phyloP scores from a whole-genome alignment of 148 eudicot species.

The Spergularia marina region DNA sequence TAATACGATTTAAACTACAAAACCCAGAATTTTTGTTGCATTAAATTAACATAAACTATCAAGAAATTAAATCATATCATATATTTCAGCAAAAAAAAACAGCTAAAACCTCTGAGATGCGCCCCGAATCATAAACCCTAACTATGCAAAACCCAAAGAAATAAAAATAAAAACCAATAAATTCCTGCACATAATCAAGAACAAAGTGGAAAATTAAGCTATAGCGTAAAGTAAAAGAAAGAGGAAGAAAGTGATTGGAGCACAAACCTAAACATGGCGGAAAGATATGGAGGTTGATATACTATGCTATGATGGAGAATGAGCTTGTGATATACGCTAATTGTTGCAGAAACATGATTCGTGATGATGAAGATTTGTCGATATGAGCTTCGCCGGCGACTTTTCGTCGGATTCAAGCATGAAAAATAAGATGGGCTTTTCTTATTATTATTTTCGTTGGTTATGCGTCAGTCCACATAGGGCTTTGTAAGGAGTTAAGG shows the following conservation, averaged over 20 bases:
- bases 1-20: too few relatives aligned
- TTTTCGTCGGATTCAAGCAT: neutral
- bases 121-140: slow-evolving; percentile 8
- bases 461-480: too few relatives aligned
- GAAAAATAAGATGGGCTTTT: neutral
- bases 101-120: neutral
- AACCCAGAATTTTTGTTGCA: too few relatives aligned
- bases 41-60: too few relatives aligned
- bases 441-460: neutral
- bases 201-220: neutral
- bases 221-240: neutral
- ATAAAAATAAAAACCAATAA: neutral
- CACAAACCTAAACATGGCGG: slow-evolving; percentile 28
- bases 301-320: neutral
- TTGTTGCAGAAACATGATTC: neutral
- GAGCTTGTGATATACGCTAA: neutral
- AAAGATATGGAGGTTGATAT: neutral
- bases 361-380: neutral
- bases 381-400: neutral
- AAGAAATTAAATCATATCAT: neutral
- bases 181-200: neutral
- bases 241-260: neutral
- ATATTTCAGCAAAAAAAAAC: neutral
- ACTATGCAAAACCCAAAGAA: neutral
- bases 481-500: too few relatives aligned